Evolutionary conservation across 768 basidiomycete species (phyloP).

Genomic region (Suillus discolor): DNA sequence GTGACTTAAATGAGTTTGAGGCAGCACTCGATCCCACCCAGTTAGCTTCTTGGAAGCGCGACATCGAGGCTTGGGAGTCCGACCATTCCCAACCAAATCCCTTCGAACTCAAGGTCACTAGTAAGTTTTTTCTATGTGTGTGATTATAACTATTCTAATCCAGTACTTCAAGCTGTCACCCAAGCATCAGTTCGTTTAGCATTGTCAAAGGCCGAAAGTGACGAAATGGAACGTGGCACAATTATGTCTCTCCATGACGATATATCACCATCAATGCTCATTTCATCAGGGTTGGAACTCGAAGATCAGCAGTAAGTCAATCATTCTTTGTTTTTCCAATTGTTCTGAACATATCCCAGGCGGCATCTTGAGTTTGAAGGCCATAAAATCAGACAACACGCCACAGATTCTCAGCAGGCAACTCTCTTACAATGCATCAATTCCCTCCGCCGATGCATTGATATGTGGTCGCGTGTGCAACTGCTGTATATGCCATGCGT

Average conservation of each 20-base stretch:
- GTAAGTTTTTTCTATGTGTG: neutral
- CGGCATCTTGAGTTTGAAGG: too few relatives aligned
- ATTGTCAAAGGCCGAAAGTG: slow-evolving; percentile 11
- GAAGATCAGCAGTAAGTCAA: too few relatives aligned
- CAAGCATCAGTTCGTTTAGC: slow-evolving; percentile 12
- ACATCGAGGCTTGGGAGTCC: slow-evolving; percentile 25
- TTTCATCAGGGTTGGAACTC: too few relatives aligned
- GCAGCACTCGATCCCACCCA: neutral
- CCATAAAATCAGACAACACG: too few relatives aligned
- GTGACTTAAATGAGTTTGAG: slow-evolving; percentile 7
- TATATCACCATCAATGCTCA: neutral
- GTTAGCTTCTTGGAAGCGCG: slow-evolving; percentile 16
- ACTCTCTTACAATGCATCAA: too few relatives aligned
- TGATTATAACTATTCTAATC: neutral
- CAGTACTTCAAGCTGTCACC: neutral
- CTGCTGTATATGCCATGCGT: too few relatives aligned
- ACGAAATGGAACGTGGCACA: neutral
- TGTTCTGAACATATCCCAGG: too few relatives aligned
- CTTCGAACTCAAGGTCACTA: slow-evolving; percentile 11
- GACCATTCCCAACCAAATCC: slow-evolving; percentile 28
- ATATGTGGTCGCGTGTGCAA: too few relatives aligned
- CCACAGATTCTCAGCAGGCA: too few relatives aligned
- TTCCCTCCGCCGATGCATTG: too few relatives aligned
- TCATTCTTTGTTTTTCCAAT: too few relatives aligned
- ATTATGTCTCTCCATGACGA: slow-evolving; percentile 9